Evolutionary conservation across 345 rosid genomes (phyloP).

Genomic region (Populus ilicifolia): DNA sequence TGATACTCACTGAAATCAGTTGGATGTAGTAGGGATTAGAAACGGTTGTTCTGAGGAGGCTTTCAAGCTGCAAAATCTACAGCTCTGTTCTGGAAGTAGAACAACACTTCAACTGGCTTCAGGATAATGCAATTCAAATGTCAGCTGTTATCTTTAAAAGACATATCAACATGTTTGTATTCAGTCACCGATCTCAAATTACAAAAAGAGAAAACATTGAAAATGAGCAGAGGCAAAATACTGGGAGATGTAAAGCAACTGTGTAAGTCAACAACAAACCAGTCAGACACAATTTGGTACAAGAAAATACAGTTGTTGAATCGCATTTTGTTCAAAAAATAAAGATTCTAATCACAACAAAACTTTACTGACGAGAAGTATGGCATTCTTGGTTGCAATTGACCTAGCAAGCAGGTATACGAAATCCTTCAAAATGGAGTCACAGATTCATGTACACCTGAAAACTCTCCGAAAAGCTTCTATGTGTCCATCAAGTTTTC

Average conservation of each 20-base stretch:
- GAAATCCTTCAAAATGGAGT: neutral
- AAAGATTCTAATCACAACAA: neutral
- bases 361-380: neutral
- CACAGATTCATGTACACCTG: neutral
- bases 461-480: neutral
- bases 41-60: neutral
- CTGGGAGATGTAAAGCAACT: neutral
- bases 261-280: neutral
- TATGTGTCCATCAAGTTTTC: neutral
- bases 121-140: too few relatives aligned
- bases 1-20: neutral
- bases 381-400: neutral
- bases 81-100: neutral
- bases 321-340: neutral
- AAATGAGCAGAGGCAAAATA: too few relatives aligned
- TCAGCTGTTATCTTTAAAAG: too few relatives aligned
- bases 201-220: too few relatives aligned
- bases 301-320: neutral
- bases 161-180: too few relatives aligned
- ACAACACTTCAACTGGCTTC: neutral
- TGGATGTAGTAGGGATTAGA: neutral
- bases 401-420: neutral
- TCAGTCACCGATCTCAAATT: too few relatives aligned
- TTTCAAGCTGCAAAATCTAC: neutral
- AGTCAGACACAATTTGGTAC: neutral